Evolutionary conservation across 306 rosid genomes (phyloP).

Genomic region (Cicer pinnatifidum): DNA sequence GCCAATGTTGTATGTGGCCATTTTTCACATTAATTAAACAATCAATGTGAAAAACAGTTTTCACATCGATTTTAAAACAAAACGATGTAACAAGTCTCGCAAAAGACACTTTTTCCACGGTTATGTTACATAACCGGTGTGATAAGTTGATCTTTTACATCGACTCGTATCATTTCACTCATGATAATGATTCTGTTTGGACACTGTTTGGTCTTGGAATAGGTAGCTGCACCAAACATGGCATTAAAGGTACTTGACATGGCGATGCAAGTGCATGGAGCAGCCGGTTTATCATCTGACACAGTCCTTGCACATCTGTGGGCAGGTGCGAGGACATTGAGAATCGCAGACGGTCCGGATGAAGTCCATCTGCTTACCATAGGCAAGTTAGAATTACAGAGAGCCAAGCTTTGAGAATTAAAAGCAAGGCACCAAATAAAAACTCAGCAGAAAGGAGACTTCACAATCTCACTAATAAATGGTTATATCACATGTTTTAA

Average conservation of each 20-base stretch:
- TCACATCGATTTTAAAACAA: too few species aligned
- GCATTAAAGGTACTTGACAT: constrained; percentile 84
- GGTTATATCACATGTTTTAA: too few species aligned
- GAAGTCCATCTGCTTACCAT: constrained; percentile 97
- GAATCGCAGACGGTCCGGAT: constrained; percentile 98
- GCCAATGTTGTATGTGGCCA: too few species aligned
- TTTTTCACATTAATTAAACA: too few species aligned
- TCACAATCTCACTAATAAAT: not conserved
- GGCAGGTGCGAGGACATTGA: constrained; percentile 85
- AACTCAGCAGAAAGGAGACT: not conserved
- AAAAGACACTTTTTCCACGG: too few species aligned
- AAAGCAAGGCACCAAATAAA: constrained; percentile 26
- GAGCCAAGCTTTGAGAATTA: constrained; percentile 70
- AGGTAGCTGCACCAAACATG: constrained; percentile 96
- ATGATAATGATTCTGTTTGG: constrained; percentile 24
- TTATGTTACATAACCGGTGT: too few species aligned
- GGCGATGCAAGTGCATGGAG: constrained; percentile 99
- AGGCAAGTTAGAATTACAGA: constrained; percentile 80
- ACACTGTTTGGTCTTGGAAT: constrained; percentile 42
- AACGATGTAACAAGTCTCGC: too few species aligned
- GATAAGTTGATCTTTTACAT: too few species aligned
- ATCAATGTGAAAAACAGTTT: too few species aligned
- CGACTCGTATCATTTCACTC: constrained; percentile 18
- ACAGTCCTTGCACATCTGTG: constrained; percentile 91
- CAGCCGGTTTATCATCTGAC: constrained; percentile 84